Percentiles rank a stretch among this genome's conserved stretches.
Evolutionary conservation across 163 green algal genomes (phyloP).

Genomic region (Chloromonas sp.): DNA sequence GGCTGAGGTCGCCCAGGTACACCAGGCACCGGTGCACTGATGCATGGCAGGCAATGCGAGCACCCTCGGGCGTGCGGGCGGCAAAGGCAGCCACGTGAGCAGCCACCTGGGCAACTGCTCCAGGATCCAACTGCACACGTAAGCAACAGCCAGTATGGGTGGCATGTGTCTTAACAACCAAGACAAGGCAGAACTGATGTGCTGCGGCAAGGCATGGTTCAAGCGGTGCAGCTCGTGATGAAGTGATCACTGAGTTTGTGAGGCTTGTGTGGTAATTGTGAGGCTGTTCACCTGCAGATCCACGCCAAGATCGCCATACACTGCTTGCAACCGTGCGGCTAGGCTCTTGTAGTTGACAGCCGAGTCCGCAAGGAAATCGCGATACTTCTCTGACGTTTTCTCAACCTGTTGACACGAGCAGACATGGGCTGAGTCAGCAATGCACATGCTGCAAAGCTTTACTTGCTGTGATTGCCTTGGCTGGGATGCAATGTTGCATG

Average conservation of each 20-base stretch:
- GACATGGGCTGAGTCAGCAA: too few relatives aligned
- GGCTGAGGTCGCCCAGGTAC: constrained; percentile 66
- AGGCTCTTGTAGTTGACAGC: constrained; percentile 50
- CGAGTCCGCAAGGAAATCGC: constrained; percentile 54
- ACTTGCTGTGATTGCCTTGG: too few relatives aligned
- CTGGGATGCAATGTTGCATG: too few relatives aligned
- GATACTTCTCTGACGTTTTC: constrained; percentile 37
- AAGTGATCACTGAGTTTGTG: too few relatives aligned
- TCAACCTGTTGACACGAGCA: constrained; percentile 11
- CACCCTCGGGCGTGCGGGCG: neutral
- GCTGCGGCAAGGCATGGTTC: too few relatives aligned
- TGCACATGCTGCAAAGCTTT: too few relatives aligned
- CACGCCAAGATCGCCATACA: constrained; percentile 47
- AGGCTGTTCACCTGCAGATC: constrained; percentile 13
- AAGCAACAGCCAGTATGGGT: neutral
- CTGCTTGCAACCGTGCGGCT: constrained; percentile 45
- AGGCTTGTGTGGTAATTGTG: too few relatives aligned
- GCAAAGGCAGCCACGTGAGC: neutral
- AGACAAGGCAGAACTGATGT: too few relatives aligned
- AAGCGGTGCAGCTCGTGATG: too few relatives aligned
- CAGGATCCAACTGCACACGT: neutral
- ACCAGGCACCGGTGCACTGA: constrained; percentile 64
- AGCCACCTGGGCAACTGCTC: neutral
- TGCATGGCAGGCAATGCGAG: neutral
- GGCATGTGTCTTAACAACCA: neutral